These are phyloP conservation scores for Solanum bukasovii DNA, from an alignment of 257 asterid species.

Conservation along the genomic window DNA sequence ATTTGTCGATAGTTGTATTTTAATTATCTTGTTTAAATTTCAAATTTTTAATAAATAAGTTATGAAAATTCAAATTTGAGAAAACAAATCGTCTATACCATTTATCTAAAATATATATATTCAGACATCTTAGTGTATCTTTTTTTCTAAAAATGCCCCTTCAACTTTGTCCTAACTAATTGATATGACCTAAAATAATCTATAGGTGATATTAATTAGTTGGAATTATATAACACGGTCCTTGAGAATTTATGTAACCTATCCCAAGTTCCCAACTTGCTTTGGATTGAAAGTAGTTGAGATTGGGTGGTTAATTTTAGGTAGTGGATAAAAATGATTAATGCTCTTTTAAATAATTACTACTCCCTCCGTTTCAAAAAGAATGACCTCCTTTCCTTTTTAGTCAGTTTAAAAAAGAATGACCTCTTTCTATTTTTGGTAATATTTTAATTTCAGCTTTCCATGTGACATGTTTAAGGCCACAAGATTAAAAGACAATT, in stretches of 20 bases:
- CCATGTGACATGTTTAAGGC: too few relatives aligned
- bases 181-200: not conserved
- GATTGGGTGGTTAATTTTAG: not conserved
- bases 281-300: not conserved
- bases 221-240: not conserved
- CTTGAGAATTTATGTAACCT: not conserved
- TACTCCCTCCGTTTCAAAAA: not conserved
- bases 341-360: not conserved
- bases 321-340: not conserved
- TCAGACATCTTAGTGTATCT: too few relatives aligned
- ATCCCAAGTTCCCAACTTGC: not conserved
- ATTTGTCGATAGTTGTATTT: not conserved
- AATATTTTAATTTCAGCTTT: too few relatives aligned
- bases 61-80: not conserved
- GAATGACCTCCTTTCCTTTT: too few relatives aligned
- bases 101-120: too few relatives aligned
- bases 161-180: not conserved
- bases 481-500: too few relatives aligned
- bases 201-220: not conserved
- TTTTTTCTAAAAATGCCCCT: not conserved
- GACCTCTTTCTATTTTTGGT: too few relatives aligned
- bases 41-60: too few relatives aligned
- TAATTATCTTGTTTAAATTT: not conserved
- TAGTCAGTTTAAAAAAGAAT: too few relatives aligned
- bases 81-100: not conserved